Evolutionary conservation across 2,329 filamentous ascomycete genomes (phyloP).

Genomic region (Canariomyces notabilis): DNA sequence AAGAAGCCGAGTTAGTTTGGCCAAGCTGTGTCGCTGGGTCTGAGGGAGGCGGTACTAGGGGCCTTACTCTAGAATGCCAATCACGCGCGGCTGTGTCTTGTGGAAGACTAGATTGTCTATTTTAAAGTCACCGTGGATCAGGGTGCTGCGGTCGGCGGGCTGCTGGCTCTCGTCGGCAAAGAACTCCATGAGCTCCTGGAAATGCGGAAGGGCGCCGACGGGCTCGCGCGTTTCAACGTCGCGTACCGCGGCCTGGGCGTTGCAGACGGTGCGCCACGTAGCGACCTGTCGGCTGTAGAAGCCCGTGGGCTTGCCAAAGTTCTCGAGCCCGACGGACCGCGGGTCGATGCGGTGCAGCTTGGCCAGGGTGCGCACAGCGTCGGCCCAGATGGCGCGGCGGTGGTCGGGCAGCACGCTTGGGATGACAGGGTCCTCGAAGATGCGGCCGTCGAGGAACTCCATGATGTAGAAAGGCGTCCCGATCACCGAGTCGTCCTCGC

Average conservation of each 20-base stretch:
- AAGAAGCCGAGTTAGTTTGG: too few relatives aligned
- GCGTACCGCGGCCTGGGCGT: slow-evolving; percentile 66
- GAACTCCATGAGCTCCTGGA: slow-evolving; percentile 72
- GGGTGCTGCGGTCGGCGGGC: slow-evolving; percentile 69
- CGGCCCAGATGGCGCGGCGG: slow-evolving; percentile 76
- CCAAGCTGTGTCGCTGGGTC: neutral
- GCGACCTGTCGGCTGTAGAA: slow-evolving; percentile 85
- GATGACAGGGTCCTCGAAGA: slow-evolving; percentile 83
- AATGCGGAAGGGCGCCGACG: slow-evolving; percentile 80
- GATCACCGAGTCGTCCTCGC: slow-evolving; percentile 73
- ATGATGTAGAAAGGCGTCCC: slow-evolving; percentile 97
- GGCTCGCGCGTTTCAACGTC: slow-evolving; percentile 72
- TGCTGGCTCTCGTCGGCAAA: slow-evolving; percentile 66
- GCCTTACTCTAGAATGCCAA: slow-evolving; percentile 80
- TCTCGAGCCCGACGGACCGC: slow-evolving; percentile 59
- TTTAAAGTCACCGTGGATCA: slow-evolving; percentile 96
- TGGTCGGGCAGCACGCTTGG: slow-evolving; percentile 65
- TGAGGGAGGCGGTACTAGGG: neutral
- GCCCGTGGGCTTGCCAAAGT: slow-evolving; percentile 66
- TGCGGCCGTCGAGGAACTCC: slow-evolving; percentile 89
- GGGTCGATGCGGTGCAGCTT: slow-evolving; percentile 75
- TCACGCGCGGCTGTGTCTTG: slow-evolving; percentile 78
- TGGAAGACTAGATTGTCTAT: slow-evolving; percentile 89
- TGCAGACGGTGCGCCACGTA: slow-evolving; percentile 75
- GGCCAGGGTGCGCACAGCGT: slow-evolving; percentile 76